A percentile compares a stretch with the other conserved stretches of the same genome.
Conservation (phyloP, 805 yeast genomes). For the Spencermartinsiella europaea region DNA sequence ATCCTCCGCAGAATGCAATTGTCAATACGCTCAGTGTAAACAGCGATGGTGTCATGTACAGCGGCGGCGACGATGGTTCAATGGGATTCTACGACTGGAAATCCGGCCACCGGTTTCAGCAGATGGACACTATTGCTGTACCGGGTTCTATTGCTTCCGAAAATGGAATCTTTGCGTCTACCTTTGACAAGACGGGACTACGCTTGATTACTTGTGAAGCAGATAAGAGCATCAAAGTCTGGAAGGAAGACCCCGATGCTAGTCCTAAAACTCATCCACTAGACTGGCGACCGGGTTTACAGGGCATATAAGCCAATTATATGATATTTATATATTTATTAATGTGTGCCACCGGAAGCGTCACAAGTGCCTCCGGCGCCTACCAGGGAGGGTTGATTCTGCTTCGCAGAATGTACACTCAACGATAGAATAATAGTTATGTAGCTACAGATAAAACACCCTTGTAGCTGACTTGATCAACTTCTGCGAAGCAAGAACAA, state of each 20-base stretch:
- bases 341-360: neutral
- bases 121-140: slow-evolving; percentile 45
- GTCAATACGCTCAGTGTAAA: slow-evolving; percentile 67
- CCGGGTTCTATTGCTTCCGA: slow-evolving; percentile 72
- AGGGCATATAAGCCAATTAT: neutral
- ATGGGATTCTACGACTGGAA: slow-evolving; percentile 75
- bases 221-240: slow-evolving; percentile 69
- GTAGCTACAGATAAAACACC: too few relatives aligned
- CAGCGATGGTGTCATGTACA: slow-evolving; percentile 59
- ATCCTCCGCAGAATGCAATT: slow-evolving; percentile 44
- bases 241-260: slow-evolving; percentile 43
- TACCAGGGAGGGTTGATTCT: too few relatives aligned
- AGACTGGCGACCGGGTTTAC: neutral
- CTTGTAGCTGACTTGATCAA: neutral
- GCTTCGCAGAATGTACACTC: neutral
- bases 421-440: too few relatives aligned
- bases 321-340: neutral
- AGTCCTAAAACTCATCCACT: slow-evolving; percentile 34
- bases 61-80: slow-evolving; percentile 82
- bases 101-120: slow-evolving; percentile 59
- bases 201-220: slow-evolving; percentile 82
- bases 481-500: neutral
- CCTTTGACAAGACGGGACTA: slow-evolving; percentile 75
- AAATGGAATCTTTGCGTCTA: slow-evolving; percentile 60
- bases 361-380: neutral